Conservation (phyloP, 1,284 basidiomycete species). For the Inonotus obliquus region DNA sequence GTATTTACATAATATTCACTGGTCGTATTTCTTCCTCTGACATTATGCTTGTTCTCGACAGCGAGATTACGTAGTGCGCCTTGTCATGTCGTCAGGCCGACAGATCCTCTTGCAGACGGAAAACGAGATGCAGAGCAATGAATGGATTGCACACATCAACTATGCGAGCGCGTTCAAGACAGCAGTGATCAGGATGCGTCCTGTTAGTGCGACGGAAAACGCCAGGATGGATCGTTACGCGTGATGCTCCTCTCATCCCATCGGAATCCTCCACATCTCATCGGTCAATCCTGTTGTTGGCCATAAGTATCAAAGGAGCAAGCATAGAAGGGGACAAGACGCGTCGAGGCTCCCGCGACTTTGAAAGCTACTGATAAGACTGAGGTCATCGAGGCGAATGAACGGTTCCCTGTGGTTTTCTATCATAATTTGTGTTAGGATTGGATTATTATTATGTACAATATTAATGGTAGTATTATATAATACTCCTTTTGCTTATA, state of each 20-base stretch:
- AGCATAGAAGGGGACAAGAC: too few relatives aligned
- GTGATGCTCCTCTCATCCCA: not conserved
- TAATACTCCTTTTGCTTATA: too few relatives aligned
- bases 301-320: too few relatives aligned
- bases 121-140: constrained; percentile 75
- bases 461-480: too few relatives aligned
- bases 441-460: too few relatives aligned
- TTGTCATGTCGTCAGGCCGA: constrained; percentile 71
- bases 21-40: constrained; percentile 11
- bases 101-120: constrained; percentile 80
- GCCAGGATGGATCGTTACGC: constrained; percentile 31
- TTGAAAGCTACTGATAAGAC: too few relatives aligned
- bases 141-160: constrained; percentile 93
- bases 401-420: too few relatives aligned
- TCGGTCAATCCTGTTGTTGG: too few relatives aligned
- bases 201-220: constrained; percentile 60
- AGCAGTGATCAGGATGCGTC: constrained; percentile 79
- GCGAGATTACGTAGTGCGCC: constrained; percentile 74
- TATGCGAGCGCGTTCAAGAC: constrained; percentile 92
- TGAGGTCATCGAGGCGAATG: too few relatives aligned
- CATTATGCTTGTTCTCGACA: constrained; percentile 26
- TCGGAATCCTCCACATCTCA: too few relatives aligned
- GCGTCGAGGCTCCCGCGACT: too few relatives aligned
- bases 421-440: too few relatives aligned
- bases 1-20: constrained; percentile 34